Base-by-base conservation (phyloP, 805 yeast genomes). In the Sugiyamaella qingdaonensis region DNA sequence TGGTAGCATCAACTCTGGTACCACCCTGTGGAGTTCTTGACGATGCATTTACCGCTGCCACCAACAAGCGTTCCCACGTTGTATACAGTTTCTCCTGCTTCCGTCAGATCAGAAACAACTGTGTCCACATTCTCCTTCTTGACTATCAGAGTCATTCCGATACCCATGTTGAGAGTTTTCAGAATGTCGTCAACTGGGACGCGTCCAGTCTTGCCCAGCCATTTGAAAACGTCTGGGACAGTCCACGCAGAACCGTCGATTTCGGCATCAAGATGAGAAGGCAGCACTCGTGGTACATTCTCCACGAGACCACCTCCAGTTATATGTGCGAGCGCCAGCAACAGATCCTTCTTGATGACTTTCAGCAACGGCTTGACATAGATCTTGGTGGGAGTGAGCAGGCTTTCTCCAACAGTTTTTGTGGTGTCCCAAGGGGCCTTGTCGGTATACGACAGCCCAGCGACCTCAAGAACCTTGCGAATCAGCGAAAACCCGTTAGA, bases 301-400 rank as follows among this genome's bases (percentile, higher is more conserved):
- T 94, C 99, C 29, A 94, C 85, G 51, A 94, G 77, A 50, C 99
- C 99, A 69, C 99, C 99, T 57, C 99, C 99, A 21, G 99, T 94
- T 65, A 94, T 94, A 66, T 94, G 96, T 2, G 99, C 96, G 66
- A 94, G 78, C 54, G 97, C 99, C 52, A 90, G 76, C 46, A 92
- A 67, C 53, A 86, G 72, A 33, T 78, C 84, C 63, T 85, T 76
- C 62, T 78, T 79, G 58, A 91, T 78, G 1, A 88, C 81, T 46
- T 86, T 86, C 57, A 94, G 77, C 54, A 95, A 72, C 63, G 91
- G 95, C 71, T 88, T 91, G 58, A 95, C 99, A 72, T 94, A 94
- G 58, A 94, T 91, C 68, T 86, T 84, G 2, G 99, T 95, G 49
- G 99, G 99, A 2, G 84, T 80, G 57, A 94, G 76, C 50, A 91